Conservation (phyloP, 2,329 filamentous ascomycete species). For the Alternaria angustiovoidea region DNA sequence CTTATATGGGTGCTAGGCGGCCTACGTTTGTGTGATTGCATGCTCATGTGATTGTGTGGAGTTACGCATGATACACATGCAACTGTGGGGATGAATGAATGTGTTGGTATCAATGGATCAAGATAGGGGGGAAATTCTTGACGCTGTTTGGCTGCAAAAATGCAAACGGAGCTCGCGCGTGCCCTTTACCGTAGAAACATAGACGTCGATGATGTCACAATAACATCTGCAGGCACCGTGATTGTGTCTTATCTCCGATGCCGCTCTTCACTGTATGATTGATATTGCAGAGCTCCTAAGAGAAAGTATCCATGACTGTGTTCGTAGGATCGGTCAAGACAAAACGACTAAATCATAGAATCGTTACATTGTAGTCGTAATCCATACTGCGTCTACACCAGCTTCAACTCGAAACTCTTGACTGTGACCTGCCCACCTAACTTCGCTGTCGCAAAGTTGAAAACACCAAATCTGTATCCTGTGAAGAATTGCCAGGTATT, state of each 20-base stretch:
- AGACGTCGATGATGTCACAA: not conserved
- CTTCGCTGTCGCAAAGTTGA: slow-evolving; percentile 49
- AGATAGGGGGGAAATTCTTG: no score
- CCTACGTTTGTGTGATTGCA: not conserved
- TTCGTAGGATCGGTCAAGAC: not conserved
- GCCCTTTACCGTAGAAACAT: not conserved
- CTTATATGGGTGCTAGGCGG: not conserved
- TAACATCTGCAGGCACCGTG: not conserved
- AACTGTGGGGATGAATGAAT: not conserved
- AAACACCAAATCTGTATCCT: slow-evolving; percentile 51
- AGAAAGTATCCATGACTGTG: not conserved
- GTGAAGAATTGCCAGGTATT: slow-evolving; percentile 52
- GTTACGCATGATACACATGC: not conserved
- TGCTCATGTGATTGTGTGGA: not conserved
- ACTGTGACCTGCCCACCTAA: slow-evolving; percentile 44
- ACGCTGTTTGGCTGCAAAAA: not conserved
- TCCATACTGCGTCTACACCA: slow-evolving; percentile 2
- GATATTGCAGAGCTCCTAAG: not conserved
- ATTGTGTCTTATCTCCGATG: not conserved
- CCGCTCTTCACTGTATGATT: not conserved
- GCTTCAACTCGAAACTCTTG: slow-evolving; percentile 27
- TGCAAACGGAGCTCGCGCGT: not conserved
- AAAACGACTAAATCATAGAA: not conserved
- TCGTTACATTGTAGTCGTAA: not conserved
- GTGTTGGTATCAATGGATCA: not conserved